Evolutionary conservation across 257 asterid species (phyloP).

Genomic region (Fraxinus americana): DNA sequence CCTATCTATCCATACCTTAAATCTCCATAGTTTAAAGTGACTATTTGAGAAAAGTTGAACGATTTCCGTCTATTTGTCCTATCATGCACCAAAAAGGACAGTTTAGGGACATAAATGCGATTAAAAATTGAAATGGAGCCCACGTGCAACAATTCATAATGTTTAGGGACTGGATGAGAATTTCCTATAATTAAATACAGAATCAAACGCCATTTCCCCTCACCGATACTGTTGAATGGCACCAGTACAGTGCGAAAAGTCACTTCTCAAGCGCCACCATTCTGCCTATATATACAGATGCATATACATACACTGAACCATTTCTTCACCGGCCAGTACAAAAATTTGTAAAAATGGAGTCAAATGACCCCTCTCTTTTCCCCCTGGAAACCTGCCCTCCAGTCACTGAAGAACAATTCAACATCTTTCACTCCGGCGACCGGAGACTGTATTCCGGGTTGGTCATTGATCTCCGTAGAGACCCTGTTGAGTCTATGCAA

Average conservation of each 20-base stretch:
- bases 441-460: slow-evolving; percentile 43
- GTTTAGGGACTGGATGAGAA: too few relatives aligned
- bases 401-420: slow-evolving; percentile 50
- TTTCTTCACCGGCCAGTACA: background rate
- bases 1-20: too few relatives aligned
- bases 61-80: too few relatives aligned
- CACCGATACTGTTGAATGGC: slow-evolving; percentile 20
- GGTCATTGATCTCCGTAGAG: slow-evolving; percentile 41
- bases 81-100: too few relatives aligned
- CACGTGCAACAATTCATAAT: too few relatives aligned
- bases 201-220: background rate
- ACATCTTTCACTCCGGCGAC: slow-evolving; percentile 53
- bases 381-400: slow-evolving; percentile 29
- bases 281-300: slow-evolving; percentile 5
- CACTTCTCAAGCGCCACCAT: slow-evolving; percentile 20
- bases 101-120: too few relatives aligned
- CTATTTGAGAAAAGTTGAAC: too few relatives aligned
- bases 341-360: slow-evolving; percentile 17
- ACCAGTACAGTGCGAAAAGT: slow-evolving; percentile 10
- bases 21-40: too few relatives aligned
- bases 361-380: slow-evolving; percentile 26
- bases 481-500: slow-evolving; percentile 50
- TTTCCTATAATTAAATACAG: background rate
- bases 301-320: background rate
- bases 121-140: too few relatives aligned